phyloP scores from a whole-genome alignment of 192 early-diverging fungal species.

The Cladochytrium replicatum region DNA sequence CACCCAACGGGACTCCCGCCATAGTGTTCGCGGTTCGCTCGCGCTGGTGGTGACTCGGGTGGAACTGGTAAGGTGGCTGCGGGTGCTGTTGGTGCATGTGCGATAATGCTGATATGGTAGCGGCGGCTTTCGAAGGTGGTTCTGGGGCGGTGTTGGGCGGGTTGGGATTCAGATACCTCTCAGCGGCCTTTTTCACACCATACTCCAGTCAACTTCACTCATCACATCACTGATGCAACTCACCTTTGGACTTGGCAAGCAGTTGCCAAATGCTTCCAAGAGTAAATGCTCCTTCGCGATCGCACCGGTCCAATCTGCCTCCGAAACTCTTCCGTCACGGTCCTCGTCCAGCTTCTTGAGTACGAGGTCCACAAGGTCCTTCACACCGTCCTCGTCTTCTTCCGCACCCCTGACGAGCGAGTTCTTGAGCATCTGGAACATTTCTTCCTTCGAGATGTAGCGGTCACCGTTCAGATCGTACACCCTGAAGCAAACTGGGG shows the following conservation, averaged over 20 bases:
- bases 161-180: too few species aligned
- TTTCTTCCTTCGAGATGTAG: constrained; percentile 55
- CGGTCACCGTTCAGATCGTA: constrained; percentile 55
- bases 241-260: constrained; percentile 35
- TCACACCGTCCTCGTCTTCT: constrained; percentile 55
- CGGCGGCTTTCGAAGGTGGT: too few species aligned
- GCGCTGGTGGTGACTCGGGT: too few species aligned
- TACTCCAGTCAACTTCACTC: too few species aligned
- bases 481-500: constrained; percentile 46
- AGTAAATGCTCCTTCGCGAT: constrained; percentile 45
- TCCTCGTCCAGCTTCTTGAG: constrained; percentile 53
- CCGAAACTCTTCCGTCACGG: constrained; percentile 44
- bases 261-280: constrained; percentile 52
- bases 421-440: constrained; percentile 56
- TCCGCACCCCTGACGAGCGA: constrained; percentile 44
- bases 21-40: too few species aligned
- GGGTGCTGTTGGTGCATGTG: too few species aligned
- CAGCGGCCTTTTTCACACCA: too few species aligned
- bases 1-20: too few species aligned
- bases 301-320: constrained; percentile 45
- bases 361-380: constrained; percentile 48
- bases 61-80: too few species aligned
- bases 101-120: too few species aligned
- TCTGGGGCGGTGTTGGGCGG: too few species aligned
- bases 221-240: too few species aligned